These are phyloP conservation scores for Trichopus zeylanicus DNA, from an alignment of 116 monocot genomes.

Conservation along the genomic window DNA sequence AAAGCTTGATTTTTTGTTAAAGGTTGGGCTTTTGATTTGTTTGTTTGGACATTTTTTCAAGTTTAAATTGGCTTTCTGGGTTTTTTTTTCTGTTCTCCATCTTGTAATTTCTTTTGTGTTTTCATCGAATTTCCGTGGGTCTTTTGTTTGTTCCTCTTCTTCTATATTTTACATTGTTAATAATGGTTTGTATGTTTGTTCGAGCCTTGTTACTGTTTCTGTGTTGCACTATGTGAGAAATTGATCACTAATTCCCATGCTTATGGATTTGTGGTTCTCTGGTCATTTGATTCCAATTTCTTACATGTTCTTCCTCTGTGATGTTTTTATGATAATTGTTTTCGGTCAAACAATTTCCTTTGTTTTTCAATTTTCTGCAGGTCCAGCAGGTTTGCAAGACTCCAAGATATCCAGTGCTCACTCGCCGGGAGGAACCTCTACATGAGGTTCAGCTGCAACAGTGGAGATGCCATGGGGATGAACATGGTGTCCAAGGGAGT, in stretches of 20 bases:
- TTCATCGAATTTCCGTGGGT: no score
- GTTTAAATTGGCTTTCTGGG: no score
- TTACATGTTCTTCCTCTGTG: not conserved
- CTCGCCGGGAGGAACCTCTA: constrained; percentile 62
- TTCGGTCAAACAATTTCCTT: not conserved
- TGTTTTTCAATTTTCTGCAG: constrained; percentile 14
- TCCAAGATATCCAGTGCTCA: constrained; percentile 40
- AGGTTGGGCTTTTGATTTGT: not conserved
- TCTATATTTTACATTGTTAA: no score
- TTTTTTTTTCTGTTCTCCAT: no score
- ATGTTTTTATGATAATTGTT: not conserved
- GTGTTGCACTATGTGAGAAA: no score
- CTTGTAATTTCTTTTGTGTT: not conserved
- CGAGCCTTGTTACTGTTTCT: no score
- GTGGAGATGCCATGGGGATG: constrained; percentile 79
- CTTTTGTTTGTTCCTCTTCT: no score
- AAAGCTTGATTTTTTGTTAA: not conserved
- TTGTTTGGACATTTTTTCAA: not conserved
- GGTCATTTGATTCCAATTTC: not conserved
- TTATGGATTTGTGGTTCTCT: no score
- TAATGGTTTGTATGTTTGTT: no score
- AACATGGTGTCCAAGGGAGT: constrained; percentile 81
- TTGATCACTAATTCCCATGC: no score
- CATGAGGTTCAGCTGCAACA: constrained; percentile 60
- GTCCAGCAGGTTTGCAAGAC: constrained; percentile 59